Evolutionary conservation across 225 moss, liverwort and hornwort genomes (phyloP).

Genomic region (Physcomitrium patens): DNA sequence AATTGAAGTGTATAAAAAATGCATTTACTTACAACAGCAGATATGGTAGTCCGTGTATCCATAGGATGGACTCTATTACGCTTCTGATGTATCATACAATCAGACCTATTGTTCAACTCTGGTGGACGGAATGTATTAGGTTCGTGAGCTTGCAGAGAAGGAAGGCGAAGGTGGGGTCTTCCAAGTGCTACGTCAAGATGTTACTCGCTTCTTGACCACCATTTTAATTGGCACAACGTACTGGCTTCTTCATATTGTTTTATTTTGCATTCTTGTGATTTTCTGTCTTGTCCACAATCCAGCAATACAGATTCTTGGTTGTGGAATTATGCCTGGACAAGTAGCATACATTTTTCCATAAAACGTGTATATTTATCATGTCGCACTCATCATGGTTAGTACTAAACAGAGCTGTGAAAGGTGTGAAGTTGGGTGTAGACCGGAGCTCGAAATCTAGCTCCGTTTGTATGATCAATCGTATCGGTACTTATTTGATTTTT

Average conservation of each 20-base stretch:
- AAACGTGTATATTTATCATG: not conserved
- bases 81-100: not conserved
- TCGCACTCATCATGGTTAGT: not conserved
- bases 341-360: not conserved
- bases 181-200: slow-evolving; percentile 85
- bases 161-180: slow-evolving; percentile 98
- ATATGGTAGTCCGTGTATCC: no score
- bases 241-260: slow-evolving; percentile 12
- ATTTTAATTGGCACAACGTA: slow-evolving; percentile 98
- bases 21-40: no score
- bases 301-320: slow-evolving; percentile 8
- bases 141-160: slow-evolving; percentile 96
- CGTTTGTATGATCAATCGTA: not conserved
- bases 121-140: slow-evolving; percentile 47
- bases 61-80: no score
- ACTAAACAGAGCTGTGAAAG: not conserved
- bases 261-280: slow-evolving; percentile 16
- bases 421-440: not conserved
- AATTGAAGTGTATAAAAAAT: no score
- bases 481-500: not conserved
- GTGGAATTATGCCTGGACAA: not conserved
- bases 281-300: slow-evolving; percentile 7
- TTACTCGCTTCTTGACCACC: slow-evolving; percentile 96
- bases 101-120: not conserved
- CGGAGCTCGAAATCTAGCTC: not conserved